These are phyloP conservation scores for Penicillium olsonii DNA, from an alignment of 2,329 filamentous ascomycete species.

Conservation along the genomic window DNA sequence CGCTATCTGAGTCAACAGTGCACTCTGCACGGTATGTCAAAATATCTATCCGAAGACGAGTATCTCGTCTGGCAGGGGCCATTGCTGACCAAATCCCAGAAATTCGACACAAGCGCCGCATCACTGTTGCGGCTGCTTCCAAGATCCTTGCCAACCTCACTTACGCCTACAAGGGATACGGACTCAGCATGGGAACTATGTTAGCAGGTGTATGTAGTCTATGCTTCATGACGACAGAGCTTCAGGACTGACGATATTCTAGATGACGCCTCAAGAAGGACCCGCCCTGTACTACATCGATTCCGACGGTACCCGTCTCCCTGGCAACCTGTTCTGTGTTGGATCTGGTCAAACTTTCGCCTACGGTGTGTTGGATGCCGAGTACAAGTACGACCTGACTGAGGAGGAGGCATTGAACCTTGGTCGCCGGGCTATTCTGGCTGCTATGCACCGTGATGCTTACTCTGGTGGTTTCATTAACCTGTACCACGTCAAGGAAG, in stretches of 20 bases:
- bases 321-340: slow-evolving; percentile 97
- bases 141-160: slow-evolving; percentile 99
- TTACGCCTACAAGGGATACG: slow-evolving; percentile 99
- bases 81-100: slow-evolving; percentile 44
- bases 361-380: slow-evolving; percentile 94
- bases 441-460: slow-evolving; percentile 95
- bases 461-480: slow-evolving; percentile 99
- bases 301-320: slow-evolving; percentile 87
- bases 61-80: neutral
- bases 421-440: slow-evolving; percentile 87
- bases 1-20: slow-evolving; percentile 99
- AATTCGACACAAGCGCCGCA: slow-evolving; percentile 97
- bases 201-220: slow-evolving; percentile 92
- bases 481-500: slow-evolving; percentile 98
- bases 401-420: slow-evolving; percentile 89
- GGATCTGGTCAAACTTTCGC: slow-evolving; percentile 98
- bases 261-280: slow-evolving; percentile 73
- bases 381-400: slow-evolving; percentile 86
- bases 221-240: slow-evolving; percentile 33
- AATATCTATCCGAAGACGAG: neutral
- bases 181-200: slow-evolving; percentile 99
- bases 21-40: slow-evolving; percentile 72
- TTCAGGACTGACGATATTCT: slow-evolving; percentile 1
- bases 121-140: slow-evolving; percentile 92
- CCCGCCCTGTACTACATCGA: slow-evolving; percentile 99